These are phyloP conservation scores for Stephania yunnanensis DNA, from an alignment of 164 flowering plant genomes.

Conservation along the genomic window DNA sequence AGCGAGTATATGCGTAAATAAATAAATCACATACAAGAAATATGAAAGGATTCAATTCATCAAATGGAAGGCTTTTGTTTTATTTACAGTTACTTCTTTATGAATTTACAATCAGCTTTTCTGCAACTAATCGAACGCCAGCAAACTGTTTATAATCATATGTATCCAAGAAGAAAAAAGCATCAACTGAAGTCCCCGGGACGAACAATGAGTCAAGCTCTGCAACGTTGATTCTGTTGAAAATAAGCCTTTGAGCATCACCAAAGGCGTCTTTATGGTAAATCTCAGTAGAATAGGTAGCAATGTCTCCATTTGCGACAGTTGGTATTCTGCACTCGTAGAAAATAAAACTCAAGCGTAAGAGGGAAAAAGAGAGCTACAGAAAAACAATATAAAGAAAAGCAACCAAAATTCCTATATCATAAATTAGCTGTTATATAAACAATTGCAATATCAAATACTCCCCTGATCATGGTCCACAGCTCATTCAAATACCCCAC, in stretches of 20 bases:
- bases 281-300: slow-evolving; percentile 54
- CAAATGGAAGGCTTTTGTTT: not conserved
- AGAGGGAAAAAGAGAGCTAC: not conserved
- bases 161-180: slow-evolving; percentile 55
- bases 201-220: slow-evolving; percentile 53
- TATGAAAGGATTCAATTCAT: not conserved
- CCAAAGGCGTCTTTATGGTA: slow-evolving; percentile 57
- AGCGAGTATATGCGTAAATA: too few relatives aligned
- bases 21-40: too few relatives aligned
- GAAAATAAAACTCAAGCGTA: not conserved
- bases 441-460: too few relatives aligned
- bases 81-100: slow-evolving; percentile 13
- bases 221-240: slow-evolving; percentile 45
- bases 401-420: not conserved
- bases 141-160: slow-evolving; percentile 76
- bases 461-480: not conserved
- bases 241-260: slow-evolving; percentile 39
- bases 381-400: not conserved
- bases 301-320: slow-evolving; percentile 34
- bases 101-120: slow-evolving; percentile 36
- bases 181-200: slow-evolving; percentile 57
- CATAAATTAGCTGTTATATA: too few relatives aligned
- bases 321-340: slow-evolving; percentile 61
- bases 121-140: slow-evolving; percentile 57
- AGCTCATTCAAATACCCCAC: not conserved